These are phyloP conservation scores for Arthroderma sp. DNA, from an alignment of 2,329 filamentous ascomycete genomes.

Conservation along the genomic window DNA sequence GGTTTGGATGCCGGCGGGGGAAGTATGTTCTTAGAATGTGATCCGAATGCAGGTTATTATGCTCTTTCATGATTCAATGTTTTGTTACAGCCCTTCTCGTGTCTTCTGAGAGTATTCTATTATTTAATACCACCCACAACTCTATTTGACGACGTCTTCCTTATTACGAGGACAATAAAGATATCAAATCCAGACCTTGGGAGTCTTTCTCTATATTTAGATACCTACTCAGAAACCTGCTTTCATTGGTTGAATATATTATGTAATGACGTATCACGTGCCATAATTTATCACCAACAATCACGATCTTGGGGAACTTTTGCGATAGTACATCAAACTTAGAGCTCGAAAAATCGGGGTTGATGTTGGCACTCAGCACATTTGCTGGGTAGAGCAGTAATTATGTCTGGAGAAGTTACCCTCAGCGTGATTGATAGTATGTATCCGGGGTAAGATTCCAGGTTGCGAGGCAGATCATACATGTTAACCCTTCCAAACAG, in stretches of 20 bases:
- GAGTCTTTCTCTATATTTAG: not conserved
- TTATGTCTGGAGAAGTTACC: not conserved
- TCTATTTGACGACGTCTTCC: not conserved
- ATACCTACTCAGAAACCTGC: not conserved
- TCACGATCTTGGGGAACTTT: not conserved
- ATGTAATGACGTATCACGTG: not conserved
- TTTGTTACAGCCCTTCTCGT: not conserved
- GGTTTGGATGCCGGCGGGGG: not conserved
- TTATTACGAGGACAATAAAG: not conserved
- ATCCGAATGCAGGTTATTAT: not conserved
- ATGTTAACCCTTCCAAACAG: slow-evolving; percentile 20
- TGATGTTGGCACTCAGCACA: not conserved
- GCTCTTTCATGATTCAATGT: not conserved
- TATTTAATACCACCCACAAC: not conserved
- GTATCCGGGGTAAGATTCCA: not conserved
- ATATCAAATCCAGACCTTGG: not conserved
- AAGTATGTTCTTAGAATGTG: not conserved
- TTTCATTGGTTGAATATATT: not conserved
- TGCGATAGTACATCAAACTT: not conserved
- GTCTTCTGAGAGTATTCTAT: not conserved
- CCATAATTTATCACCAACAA: not conserved
- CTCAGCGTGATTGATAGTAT: not conserved
- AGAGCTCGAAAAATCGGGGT: not conserved
- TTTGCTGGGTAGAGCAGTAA: not conserved
- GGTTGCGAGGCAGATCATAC: not conserved